Evolutionary conservation across 768 basidiomycete genomes (phyloP).

Genomic region (Rhizopogon vinicolor): DNA sequence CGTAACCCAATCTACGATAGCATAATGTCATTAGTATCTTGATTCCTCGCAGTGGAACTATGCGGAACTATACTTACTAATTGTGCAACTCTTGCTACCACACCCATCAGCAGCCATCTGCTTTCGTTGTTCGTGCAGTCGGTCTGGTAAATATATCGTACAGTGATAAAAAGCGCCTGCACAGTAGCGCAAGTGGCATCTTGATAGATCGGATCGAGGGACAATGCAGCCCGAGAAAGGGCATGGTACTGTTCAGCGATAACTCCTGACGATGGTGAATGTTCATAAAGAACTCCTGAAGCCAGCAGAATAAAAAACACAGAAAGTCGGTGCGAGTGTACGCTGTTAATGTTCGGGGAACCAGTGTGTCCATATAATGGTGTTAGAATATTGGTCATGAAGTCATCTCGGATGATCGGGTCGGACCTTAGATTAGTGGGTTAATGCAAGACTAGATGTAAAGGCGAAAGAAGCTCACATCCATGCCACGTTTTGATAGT

Average conservation of each 20-base stretch:
- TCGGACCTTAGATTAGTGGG: constrained; percentile 34
- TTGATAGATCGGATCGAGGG: constrained; percentile 37
- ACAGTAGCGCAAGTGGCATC: constrained; percentile 44
- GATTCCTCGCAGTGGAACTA: not conserved
- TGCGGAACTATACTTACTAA: constrained; percentile 30
- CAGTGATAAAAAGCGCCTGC: constrained; percentile 42
- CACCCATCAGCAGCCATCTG: constrained; percentile 45
- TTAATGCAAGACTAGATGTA: not conserved
- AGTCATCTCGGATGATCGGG: constrained; percentile 39
- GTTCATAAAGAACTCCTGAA: constrained; percentile 42
- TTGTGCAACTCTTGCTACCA: constrained; percentile 38
- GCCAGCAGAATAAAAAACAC: constrained; percentile 50
- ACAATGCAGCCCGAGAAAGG: constrained; percentile 43
- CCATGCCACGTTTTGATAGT: constrained; percentile 42
- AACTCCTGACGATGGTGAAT: constrained; percentile 24
- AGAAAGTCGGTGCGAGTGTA: constrained; percentile 45
- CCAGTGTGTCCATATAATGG: constrained; percentile 37
- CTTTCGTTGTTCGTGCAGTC: constrained; percentile 40
- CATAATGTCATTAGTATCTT: constrained; percentile 2
- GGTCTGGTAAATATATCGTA: constrained; percentile 37
- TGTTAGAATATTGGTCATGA: constrained; percentile 33
- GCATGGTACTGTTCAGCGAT: constrained; percentile 41
- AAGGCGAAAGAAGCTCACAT: constrained; percentile 31
- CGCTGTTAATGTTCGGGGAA: constrained; percentile 24
- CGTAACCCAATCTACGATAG: constrained; percentile 45